These are phyloP conservation scores for Sclerotinia nivalis DNA, from an alignment of 2,329 filamentous ascomycete species.

Conservation along the genomic window DNA sequence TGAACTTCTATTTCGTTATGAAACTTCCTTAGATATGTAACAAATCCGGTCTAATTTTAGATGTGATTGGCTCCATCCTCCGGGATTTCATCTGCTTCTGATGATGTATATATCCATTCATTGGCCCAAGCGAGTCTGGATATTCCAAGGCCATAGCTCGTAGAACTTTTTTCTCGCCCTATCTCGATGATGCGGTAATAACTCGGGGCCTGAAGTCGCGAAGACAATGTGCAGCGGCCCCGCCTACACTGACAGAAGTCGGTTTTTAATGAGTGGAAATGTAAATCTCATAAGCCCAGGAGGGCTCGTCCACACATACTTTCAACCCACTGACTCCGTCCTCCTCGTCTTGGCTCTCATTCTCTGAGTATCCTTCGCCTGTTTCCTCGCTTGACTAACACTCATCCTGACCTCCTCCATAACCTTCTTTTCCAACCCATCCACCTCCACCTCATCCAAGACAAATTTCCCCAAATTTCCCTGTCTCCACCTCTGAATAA, in stretches of 20 bases:
- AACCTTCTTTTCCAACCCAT: slow-evolving; percentile 55
- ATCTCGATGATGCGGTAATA: too few relatives aligned
- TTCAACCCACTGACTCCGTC: background rate
- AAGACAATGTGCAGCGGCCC: background rate
- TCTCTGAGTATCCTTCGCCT: slow-evolving; percentile 59
- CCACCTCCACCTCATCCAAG: slow-evolving; percentile 72
- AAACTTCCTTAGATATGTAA: too few relatives aligned
- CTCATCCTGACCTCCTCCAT: slow-evolving; percentile 55
- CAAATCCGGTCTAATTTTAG: too few relatives aligned
- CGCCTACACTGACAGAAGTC: background rate
- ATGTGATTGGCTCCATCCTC: too few relatives aligned
- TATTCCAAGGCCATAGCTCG: too few relatives aligned
- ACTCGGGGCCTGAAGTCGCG: too few relatives aligned
- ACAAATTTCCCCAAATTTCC: slow-evolving; percentile 76
- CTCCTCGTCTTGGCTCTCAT: slow-evolving; percentile 40
- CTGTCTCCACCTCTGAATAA: slow-evolving; percentile 78
- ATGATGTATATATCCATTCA: too few relatives aligned
- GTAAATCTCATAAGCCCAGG: background rate
- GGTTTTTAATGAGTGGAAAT: background rate
- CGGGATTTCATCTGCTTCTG: too few relatives aligned
- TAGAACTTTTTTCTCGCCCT: too few relatives aligned
- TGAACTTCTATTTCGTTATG: too few relatives aligned
- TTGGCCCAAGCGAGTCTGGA: too few relatives aligned
- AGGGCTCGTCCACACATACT: background rate
- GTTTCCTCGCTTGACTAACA: slow-evolving; percentile 68